These are phyloP conservation scores for Alternaria hordeiaustralica DNA, from an alignment of 2,329 filamentous ascomycete species.

Conservation along the genomic window DNA sequence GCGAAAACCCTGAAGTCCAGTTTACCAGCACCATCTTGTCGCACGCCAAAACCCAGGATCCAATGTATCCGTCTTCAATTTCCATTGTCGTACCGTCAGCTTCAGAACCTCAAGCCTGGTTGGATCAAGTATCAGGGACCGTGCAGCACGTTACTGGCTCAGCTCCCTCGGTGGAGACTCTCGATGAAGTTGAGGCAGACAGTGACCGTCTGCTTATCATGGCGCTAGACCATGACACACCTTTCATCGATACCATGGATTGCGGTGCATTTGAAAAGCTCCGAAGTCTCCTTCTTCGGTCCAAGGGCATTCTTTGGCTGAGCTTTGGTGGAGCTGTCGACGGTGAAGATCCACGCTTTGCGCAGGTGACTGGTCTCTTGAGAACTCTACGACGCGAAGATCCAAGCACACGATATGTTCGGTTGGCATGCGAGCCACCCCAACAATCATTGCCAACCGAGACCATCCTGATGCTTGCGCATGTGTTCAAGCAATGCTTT, in stretches of 20 bases:
- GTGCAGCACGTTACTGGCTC: neutral
- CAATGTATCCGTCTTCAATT: neutral
- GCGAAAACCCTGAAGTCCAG: neutral
- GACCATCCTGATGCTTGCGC: neutral
- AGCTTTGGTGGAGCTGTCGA: slow-evolving; percentile 1
- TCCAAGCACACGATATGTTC: neutral
- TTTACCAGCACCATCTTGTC: neutral
- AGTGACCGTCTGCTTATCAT: neutral
- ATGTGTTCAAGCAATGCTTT: neutral
- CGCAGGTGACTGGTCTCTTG: neutral
- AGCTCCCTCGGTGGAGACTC: neutral
- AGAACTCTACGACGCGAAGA: slow-evolving; percentile 2
- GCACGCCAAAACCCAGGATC: neutral
- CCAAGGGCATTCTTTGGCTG: neutral
- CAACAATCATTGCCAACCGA: neutral
- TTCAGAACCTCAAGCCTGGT: neutral
- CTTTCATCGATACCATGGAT: neutral
- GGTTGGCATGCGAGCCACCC: neutral
- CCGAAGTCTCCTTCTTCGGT: neutral
- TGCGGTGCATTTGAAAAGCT: neutral
- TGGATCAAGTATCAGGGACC: neutral
- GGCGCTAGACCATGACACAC: neutral
- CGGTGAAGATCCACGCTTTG: neutral
- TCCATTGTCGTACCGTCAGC: neutral
- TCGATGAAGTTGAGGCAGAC: neutral